Evolutionary conservation across 179 eudicot genomes (phyloP).

Genomic region (Nepenthes alata): DNA sequence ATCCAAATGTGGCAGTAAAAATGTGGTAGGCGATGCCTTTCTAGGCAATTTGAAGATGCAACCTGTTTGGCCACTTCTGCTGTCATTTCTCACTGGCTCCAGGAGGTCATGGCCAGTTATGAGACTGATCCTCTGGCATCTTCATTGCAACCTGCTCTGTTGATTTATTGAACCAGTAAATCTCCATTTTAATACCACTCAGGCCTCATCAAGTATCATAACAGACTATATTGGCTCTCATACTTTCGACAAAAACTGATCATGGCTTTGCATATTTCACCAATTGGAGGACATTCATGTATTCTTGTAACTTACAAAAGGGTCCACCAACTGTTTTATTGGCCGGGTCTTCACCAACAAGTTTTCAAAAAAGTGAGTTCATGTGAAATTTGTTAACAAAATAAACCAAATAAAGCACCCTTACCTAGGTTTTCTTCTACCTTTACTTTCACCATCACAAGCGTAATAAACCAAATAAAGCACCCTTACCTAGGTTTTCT

Average conservation of each 20-base stretch:
- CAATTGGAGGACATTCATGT: not conserved
- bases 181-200: too few relatives aligned
- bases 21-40: not conserved
- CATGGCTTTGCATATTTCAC: not conserved
- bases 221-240: too few relatives aligned
- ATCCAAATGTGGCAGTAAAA: not conserved
- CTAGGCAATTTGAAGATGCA: not conserved
- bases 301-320: not conserved
- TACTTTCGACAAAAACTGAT: too few relatives aligned
- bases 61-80: too few relatives aligned
- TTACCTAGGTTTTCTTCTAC: not conserved
- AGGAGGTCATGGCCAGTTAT: too few relatives aligned
- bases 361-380: not conserved
- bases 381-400: not conserved
- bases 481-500: not conserved
- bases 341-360: not conserved
- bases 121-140: too few relatives aligned
- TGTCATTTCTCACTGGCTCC: too few relatives aligned
- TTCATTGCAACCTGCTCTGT: too few relatives aligned
- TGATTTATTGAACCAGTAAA: too few relatives aligned
- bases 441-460: not conserved
- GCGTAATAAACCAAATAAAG: too few relatives aligned
- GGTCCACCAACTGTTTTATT: slow-evolving; percentile 1
- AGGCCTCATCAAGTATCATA: too few relatives aligned
- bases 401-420: too few relatives aligned